A percentile compares a stretch with the other conserved stretches of the same genome.
Conservation (phyloP, 345 rosid genomes). For the Iberis pinnata region DNA sequence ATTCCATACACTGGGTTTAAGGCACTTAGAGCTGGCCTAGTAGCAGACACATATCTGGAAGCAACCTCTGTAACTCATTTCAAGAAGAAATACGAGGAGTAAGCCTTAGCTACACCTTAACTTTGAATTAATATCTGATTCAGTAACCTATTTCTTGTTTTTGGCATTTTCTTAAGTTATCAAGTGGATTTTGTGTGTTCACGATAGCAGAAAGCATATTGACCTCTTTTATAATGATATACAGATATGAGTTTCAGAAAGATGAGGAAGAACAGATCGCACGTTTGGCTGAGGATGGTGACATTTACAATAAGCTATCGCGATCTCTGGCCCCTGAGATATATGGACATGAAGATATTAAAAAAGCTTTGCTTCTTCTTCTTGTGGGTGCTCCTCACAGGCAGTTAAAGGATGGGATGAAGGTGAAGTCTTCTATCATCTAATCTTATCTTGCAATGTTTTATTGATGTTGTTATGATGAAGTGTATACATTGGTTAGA, state of each 20-base stretch:
- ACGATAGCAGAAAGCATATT: background rate
- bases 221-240: conserved; percentile 5
- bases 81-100: conserved; percentile 98
- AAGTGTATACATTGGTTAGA: background rate
- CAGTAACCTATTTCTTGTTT: conserved; percentile 1
- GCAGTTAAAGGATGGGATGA: conserved; percentile 93
- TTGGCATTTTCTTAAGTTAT: background rate
- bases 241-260: conserved; percentile 71
- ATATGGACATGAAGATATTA: conserved; percentile 96
- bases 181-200: conserved; percentile 2
- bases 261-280: conserved; percentile 88
- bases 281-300: conserved; percentile 92
- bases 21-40: conserved; percentile 97
- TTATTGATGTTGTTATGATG: conserved; percentile 6
- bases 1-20: conserved; percentile 92
- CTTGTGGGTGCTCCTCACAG: conserved; percentile 98
- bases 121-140: background rate
- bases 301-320: conserved; percentile 87
- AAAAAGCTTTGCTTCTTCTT: conserved; percentile 88
- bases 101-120: conserved; percentile 30
- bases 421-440: conserved; percentile 42
- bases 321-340: conserved; percentile 87
- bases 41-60: conserved; percentile 92
- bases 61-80: conserved; percentile 83
- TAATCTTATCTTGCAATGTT: background rate